Evolutionary conservation across 2,329 filamentous ascomycete species (phyloP).

Genomic region (Berkeleyomyces basicola): DNA sequence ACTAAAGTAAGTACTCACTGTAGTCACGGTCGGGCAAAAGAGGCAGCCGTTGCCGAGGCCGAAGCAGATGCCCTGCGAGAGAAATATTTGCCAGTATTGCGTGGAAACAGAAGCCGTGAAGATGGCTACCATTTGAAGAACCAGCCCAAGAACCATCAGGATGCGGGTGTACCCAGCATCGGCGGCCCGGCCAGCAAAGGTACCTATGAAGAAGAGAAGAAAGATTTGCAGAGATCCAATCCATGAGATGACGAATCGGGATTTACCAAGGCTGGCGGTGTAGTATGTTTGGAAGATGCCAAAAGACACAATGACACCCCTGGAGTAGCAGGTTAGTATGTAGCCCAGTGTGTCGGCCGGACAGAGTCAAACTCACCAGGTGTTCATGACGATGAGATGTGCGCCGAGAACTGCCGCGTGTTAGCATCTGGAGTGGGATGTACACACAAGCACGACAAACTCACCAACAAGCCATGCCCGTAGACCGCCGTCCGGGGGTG

Average conservation of each 20-base stretch:
- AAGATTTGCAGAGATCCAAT: conserved; percentile 39
- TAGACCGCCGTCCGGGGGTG: conserved; percentile 34
- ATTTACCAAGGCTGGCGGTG: conserved; percentile 22
- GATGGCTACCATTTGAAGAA: conserved; percentile 29
- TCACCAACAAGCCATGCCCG: conserved; percentile 30
- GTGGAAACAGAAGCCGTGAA: conserved; percentile 29
- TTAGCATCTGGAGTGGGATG: not conserved
- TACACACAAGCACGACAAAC: conserved; percentile 13
- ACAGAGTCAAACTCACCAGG: conserved; percentile 23
- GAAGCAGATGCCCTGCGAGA: conserved; percentile 37
- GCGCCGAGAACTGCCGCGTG: conserved; percentile 16
- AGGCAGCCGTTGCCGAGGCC: conserved; percentile 44
- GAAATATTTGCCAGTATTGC: conserved; percentile 37
- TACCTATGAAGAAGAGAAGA: conserved; percentile 37
- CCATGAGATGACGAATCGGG: conserved; percentile 33
- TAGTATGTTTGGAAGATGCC: conserved; percentile 41
- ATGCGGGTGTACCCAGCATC: conserved; percentile 37
- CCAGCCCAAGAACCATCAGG: conserved; percentile 25
- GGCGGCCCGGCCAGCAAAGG: conserved; percentile 34
- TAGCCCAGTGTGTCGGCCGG: not conserved
- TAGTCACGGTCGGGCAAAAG: conserved; percentile 47
- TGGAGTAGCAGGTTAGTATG: conserved; percentile 12
- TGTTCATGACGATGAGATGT: conserved; percentile 34
- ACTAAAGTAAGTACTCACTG: conserved; percentile 50
- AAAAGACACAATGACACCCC: conserved; percentile 39